Base-by-base conservation (phyloP, 768 basidiomycete species). In the Lactifluus volemus region DNA sequence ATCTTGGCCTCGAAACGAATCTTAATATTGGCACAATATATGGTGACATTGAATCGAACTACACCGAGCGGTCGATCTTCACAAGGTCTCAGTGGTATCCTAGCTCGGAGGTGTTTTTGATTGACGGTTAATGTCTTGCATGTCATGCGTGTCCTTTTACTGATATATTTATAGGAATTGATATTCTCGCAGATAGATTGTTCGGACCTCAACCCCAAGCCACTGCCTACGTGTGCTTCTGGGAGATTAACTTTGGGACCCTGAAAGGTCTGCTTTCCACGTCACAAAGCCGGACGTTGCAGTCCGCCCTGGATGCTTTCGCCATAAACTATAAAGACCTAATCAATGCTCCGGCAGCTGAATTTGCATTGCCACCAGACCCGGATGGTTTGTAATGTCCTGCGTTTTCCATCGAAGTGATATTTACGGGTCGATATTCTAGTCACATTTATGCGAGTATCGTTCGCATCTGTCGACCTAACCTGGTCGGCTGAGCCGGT, bases 181-280 rank as follows among this genome's bases (percentile, higher is more conserved):
- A 90, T 62, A 82, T 98, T 51, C 82, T 84, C 14, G 86, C 90
- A 1, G 82, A 97, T 69, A 84, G 95, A 29, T 75, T 98, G 11
- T 96, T 97, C 68, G 96, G 96, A 8, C 90, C 91, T 12, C 83
- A 85, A 60, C 96, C 96, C 7, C 81, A 82, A 3, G 89, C 89
- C 0, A 74, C 88, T 2, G 86, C 92, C 1, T 98, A 98, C 68
- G 76, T 96, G 5, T 98, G 95, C 69, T 81, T 97, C 14, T 98
- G 96, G 96, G 92, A 96, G 68, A 81, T 95, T 49, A 74, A 74
- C n/a, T 39, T 93, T 17, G 92, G 92, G 6, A 69, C 77, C 38
- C 69, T 90, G 50, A 85, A 83, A 67, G 78, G 78, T 0, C 68
- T 78, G 29, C 62, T 86, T 19, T 80, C 85, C 2, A 81, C 85